These are phyloP conservation scores for Trichoderma simmonsii DNA, from an alignment of 2,329 filamentous ascomycete species.

Conservation along the genomic window DNA sequence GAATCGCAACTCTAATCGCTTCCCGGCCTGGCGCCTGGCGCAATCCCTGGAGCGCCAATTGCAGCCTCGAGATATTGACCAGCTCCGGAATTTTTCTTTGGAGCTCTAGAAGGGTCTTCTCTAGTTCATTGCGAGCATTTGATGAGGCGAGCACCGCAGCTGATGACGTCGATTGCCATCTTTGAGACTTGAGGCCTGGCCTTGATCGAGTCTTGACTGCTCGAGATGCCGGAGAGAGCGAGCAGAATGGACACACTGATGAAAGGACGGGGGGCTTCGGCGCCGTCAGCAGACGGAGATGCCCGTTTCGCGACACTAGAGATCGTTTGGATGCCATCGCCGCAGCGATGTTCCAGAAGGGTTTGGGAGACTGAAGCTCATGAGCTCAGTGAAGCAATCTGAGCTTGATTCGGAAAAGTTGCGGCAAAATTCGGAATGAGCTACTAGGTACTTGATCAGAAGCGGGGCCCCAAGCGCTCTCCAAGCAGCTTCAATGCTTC, in stretches of 20 bases:
- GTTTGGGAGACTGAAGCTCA: neutral
- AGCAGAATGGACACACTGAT: slow-evolving; percentile 35
- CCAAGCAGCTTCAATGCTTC: neutral
- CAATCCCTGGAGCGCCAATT: slow-evolving; percentile 66
- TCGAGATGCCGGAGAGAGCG: slow-evolving; percentile 24
- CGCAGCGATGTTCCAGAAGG: slow-evolving; percentile 3
- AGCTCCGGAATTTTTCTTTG: slow-evolving; percentile 59
- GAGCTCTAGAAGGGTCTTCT: slow-evolving; percentile 57
- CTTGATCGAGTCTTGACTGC: slow-evolving; percentile 23
- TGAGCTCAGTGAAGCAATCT: slow-evolving; percentile 4
- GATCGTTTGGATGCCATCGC: slow-evolving; percentile 33
- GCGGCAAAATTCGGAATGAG: slow-evolving; percentile 20
- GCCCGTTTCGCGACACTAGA: slow-evolving; percentile 29
- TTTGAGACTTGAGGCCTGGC: slow-evolving; percentile 25
- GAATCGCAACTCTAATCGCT: slow-evolving; percentile 56
- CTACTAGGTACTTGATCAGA: neutral
- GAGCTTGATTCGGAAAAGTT: slow-evolving; percentile 20
- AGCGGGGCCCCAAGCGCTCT: neutral
- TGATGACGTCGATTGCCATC: slow-evolving; percentile 29
- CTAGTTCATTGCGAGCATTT: slow-evolving; percentile 51
- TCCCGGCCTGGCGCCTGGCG: slow-evolving; percentile 55
- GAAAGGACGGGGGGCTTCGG: slow-evolving; percentile 17
- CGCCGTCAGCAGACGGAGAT: slow-evolving; percentile 27
- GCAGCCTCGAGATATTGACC: slow-evolving; percentile 66
- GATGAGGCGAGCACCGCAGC: slow-evolving; percentile 25